Evolutionary conservation across 202 grass and related monocot species (phyloP).

Genomic region (Saccharum hybrid): DNA sequence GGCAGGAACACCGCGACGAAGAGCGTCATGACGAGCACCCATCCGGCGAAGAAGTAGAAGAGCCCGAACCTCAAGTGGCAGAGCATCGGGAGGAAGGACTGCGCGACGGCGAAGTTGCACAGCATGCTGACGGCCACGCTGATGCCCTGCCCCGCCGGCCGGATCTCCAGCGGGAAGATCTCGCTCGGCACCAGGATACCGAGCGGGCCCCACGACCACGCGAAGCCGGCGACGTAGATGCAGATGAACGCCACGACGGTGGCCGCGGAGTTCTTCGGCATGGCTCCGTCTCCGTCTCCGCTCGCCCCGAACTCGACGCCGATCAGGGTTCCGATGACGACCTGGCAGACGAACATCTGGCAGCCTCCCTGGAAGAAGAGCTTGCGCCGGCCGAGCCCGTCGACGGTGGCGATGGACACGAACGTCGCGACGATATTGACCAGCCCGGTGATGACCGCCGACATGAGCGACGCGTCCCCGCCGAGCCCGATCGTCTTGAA

Average conservation of each 20-base stretch:
- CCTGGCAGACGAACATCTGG: conserved; percentile 52
- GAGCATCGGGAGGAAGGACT: conserved; percentile 70
- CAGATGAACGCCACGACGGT: conserved; percentile 49
- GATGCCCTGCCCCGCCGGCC: conserved; percentile 63
- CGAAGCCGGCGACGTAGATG: conserved; percentile 58
- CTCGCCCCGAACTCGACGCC: conserved; percentile 34
- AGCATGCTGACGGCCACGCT: conserved; percentile 74
- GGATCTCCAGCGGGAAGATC: conserved; percentile 65
- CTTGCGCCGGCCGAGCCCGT: conserved; percentile 47
- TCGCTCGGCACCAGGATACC: conserved; percentile 71
- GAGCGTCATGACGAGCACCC: conserved; percentile 64
- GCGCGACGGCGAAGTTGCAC: conserved; percentile 72
- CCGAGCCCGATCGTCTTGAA: conserved; percentile 63
- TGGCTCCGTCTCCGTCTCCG: not conserved
- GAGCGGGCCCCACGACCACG: conserved; percentile 75
- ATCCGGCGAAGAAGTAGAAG: conserved; percentile 78
- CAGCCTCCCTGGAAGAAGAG: conserved; percentile 52
- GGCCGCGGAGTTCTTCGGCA: conserved; percentile 15
- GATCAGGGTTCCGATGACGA: conserved; percentile 47
- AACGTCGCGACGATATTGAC: conserved; percentile 47
- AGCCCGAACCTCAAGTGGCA: conserved; percentile 71
- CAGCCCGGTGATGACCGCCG: conserved; percentile 54
- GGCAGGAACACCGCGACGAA: conserved; percentile 62
- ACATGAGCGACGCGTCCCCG: conserved; percentile 51
- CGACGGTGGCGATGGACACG: conserved; percentile 52